Percentiles rank a stretch among this genome's conserved stretches.
Evolutionary conservation across 2,329 filamentous ascomycete species (phyloP).

Genomic region (Aureobasidium sp.): DNA sequence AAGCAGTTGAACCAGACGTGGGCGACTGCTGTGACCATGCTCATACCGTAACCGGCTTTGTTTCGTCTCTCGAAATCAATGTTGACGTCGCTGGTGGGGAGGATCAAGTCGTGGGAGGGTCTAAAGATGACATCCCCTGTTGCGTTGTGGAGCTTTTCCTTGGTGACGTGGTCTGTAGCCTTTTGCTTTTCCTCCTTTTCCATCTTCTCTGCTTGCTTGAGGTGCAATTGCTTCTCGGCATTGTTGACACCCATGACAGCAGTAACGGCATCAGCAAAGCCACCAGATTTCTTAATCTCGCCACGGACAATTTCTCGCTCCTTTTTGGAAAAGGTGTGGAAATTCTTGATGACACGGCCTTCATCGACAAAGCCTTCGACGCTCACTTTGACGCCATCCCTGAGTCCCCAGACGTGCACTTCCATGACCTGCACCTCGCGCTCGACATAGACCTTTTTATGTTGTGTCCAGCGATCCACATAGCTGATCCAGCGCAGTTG

Average conservation of each 20-base stretch:
- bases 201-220: constrained; percentile 1
- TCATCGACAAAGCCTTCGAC: constrained; percentile 84
- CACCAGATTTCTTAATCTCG: constrained; percentile 35
- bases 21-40: constrained; percentile 86
- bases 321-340: constrained; percentile 68
- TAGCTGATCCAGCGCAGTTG: constrained; percentile 84
- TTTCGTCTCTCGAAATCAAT: constrained; percentile 84
- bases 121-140: constrained; percentile 72
- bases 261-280: constrained; percentile 40
- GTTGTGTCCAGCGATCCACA: constrained; percentile 75
- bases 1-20: constrained; percentile 97
- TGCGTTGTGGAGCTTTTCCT: constrained; percentile 23
- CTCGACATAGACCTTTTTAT: constrained; percentile 74
- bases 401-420: constrained; percentile 81
- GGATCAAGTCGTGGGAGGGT: constrained; percentile 58
- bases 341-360: constrained; percentile 74
- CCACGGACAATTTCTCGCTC: constrained; percentile 65
- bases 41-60: constrained; percentile 65
- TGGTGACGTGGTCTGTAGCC: constrained; percentile 16
- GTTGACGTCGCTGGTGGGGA: constrained; percentile 81
- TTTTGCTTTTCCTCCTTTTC: constrained; percentile 9
- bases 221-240: constrained; percentile 22
- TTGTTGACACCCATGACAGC: constrained; percentile 33
- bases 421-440: constrained; percentile 77
- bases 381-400: constrained; percentile 79